Base-by-base conservation (phyloP, 257 asterid genomes). In the Fraxinus cuspidata region DNA sequence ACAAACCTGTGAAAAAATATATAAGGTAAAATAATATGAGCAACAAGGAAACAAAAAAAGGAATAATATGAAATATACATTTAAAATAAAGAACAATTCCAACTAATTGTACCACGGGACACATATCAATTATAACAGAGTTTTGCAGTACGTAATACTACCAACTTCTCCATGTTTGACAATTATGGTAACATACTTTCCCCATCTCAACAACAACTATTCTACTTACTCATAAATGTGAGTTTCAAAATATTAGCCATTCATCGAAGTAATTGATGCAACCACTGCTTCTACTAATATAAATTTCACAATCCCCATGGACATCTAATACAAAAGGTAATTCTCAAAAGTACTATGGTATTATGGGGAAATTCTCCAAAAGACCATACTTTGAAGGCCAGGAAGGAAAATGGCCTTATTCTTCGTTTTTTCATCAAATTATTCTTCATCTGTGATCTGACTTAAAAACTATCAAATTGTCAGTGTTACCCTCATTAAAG, bases 1-100 rank as follows among this genome's bases (percentile, higher is more conserved):
- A 81, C 85, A 92, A 78, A 94, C 98, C 97, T 94, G 83, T 64
- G 58, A 78, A 68, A 51, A 68, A 35, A 69, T 71, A 66, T 40
- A 81, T 76, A 13, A 8, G 21, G 68, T 72, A 77, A 71, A 38
- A 31, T 3, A 67, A 12, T 13, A 81, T 49, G 35, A 74, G 4
- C 13, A 40, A 68, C 1, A 40, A 23, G 34, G 44, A 72, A 67
- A 70, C 21, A 70, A 66, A 10, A 23, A 16, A 69, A 32, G 34
- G 71, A 69, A 79, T 47, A 53, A 5, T 32, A 68, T 68, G 42
- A 42, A 53, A 23, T 69, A 74, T 25, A 35, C 3, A 56, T 29
- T 44, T 56, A 70, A 2, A 58, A 64, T 58, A 23, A 72, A 67
- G 78, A 77, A 34, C 29, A 42, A 42, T 71, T 64, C 38, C 69